Base-by-base conservation (phyloP, 805 yeast species). In the Candida vaughaniae region DNA sequence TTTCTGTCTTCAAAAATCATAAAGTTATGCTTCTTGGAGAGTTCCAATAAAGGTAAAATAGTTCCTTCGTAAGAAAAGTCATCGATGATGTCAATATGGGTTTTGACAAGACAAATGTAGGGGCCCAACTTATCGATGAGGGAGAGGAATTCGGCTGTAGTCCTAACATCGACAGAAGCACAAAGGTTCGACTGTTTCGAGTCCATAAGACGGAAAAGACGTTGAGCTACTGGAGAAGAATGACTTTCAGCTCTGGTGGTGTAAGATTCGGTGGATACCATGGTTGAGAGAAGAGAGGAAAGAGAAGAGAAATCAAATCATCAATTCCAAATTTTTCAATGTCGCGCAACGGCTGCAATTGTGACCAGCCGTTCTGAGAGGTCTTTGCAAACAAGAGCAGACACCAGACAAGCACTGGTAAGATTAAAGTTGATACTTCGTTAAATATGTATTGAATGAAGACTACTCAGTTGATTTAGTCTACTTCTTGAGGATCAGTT, bases 1-100 rank as follows among this genome's bases (percentile, higher is more conserved):
- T 93, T 93, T 47, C 99, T 77, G 65, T 93, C 99, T 66, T 93
- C 99, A 57, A 93, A 93, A 48, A 93, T 83, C 72, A 93, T 66
- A 55, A 93, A 93, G 47, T 84, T 78, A 67, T 90, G 91, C 55
- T 89, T 88, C 50, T 77, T 66, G 15, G 96, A 78, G 22, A 93
- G 69, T 36, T 57, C 78, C 41, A 82, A 62, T 45, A 93, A 66
- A 1, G 98, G 97, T 5, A 62, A 62, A 19, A 91, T 75, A 0
- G 97, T 90, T 1, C 73, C 75, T 36, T 87, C 95, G 57, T 80
- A 82, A 1, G 85, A 66, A 59, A 91, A 93, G 60, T 93, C 99
- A 41, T 84, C 89, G 29, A 93, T 71, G 42, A 91, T 87, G 59
- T 93, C 99, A 38, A 93, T 81, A 57, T 93, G 99, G 4, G 98